phyloP scores from a whole-genome alignment of 352 stramenopile genomes.

The Phytophthora cactorum region DNA sequence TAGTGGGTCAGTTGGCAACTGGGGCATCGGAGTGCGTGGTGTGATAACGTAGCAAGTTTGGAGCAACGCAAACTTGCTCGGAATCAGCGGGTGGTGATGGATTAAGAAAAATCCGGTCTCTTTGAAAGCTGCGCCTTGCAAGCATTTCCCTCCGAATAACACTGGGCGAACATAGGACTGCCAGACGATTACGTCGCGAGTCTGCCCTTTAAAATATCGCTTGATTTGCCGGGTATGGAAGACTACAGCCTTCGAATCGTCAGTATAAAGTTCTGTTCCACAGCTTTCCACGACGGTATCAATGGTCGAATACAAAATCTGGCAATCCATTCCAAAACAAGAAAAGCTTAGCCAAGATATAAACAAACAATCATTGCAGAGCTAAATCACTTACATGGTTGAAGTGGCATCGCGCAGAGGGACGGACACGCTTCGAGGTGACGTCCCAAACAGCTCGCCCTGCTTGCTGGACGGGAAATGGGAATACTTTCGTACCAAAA shows the following conservation, averaged over 20 bases:
- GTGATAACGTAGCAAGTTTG: conserved; percentile 6
- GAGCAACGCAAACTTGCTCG: neutral
- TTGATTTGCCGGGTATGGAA: conserved; percentile 9
- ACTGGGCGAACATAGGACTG: conserved; percentile 1
- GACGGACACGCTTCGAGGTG: neutral
- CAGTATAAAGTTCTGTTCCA: conserved; percentile 3
- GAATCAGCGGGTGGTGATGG: conserved; percentile 3
- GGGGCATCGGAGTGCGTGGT: neutral
- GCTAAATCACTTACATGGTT: conserved; percentile 1
- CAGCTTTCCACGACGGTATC: conserved; percentile 3
- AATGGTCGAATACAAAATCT: conserved; percentile 7
- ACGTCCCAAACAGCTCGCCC: conserved; percentile 2
- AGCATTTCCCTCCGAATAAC: neutral
- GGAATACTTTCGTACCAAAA: conserved; percentile 9
- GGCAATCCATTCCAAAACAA: neutral
- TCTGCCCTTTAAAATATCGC: neutral
- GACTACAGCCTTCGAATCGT: conserved; percentile 2
- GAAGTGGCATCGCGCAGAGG: conserved; percentile 2
- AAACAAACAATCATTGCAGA: neutral
- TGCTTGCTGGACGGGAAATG: neutral
- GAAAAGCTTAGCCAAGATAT: too few relatives aligned
- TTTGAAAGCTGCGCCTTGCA: conserved; percentile 5
- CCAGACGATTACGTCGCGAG: conserved; percentile 7
- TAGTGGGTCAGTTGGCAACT: conserved; percentile 4
- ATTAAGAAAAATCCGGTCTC: conserved; percentile 5